A percentile compares a stretch with the other conserved stretches of the same genome.
phyloP scores from a whole-genome alignment of 1,284 basidiomycete genomes.

The Sporisorium exsertum region DNA sequence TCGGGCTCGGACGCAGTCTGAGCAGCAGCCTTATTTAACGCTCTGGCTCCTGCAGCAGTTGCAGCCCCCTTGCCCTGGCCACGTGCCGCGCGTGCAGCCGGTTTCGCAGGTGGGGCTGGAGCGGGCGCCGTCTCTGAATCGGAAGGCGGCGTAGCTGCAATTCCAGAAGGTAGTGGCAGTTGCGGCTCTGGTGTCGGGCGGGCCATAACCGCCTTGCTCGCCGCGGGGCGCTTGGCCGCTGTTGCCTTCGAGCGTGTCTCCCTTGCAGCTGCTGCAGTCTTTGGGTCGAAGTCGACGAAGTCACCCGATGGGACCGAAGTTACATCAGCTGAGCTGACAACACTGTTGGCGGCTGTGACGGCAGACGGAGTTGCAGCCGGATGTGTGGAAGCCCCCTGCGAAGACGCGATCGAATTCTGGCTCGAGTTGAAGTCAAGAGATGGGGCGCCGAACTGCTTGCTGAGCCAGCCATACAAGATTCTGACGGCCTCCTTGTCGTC shows the following conservation, averaged over 20 bases:
- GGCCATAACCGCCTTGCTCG: slow-evolving; percentile 8
- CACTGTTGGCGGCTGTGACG: not conserved
- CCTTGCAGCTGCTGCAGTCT: not conserved
- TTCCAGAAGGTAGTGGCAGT: slow-evolving; percentile 33
- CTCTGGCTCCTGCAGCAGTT: not conserved
- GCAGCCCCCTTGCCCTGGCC: slow-evolving; percentile 16
- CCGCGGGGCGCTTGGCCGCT: slow-evolving; percentile 8
- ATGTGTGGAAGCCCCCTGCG: slow-evolving; percentile 1
- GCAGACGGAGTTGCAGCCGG: not conserved
- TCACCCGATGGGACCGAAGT: not conserved
- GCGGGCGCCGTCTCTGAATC: not conserved
- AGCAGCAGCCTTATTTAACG: slow-evolving; percentile 5
- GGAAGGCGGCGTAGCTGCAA: slow-evolving; percentile 5
- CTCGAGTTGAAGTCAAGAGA: slow-evolving; percentile 8
- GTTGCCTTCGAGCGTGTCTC: slow-evolving; percentile 9
- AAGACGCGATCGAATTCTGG: slow-evolving; percentile 8
- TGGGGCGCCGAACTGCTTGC: slow-evolving; percentile 15
- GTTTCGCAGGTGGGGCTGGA: slow-evolving; percentile 13
- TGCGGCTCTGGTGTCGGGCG: slow-evolving; percentile 18
- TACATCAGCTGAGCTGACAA: not conserved
- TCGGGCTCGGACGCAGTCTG: slow-evolving; percentile 6
- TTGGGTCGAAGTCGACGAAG: not conserved
- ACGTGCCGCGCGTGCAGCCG: slow-evolving; percentile 5
- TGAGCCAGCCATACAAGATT: slow-evolving; percentile 16
- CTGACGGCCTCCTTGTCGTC: slow-evolving; percentile 24